These are phyloP conservation scores for Penicillium sp. DNA, from an alignment of 2,329 filamentous ascomycete species.

Conservation along the genomic window DNA sequence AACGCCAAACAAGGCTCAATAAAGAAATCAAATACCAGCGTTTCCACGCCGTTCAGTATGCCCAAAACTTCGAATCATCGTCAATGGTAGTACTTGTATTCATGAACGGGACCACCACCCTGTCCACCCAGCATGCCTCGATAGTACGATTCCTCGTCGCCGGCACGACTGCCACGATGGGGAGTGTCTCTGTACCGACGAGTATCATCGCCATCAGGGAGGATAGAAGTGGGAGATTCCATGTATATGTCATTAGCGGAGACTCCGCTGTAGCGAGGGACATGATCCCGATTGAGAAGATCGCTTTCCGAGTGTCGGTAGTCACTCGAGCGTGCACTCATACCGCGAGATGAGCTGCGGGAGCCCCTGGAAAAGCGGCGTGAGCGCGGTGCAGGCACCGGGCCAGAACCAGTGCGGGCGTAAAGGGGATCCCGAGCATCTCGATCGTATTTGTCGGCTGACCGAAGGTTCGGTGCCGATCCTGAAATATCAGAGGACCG, in stretches of 20 bases:
- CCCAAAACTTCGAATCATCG: constrained; percentile 3
- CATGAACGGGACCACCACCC: constrained; percentile 24
- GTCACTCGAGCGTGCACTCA: constrained; percentile 17
- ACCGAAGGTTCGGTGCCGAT: constrained; percentile 27
- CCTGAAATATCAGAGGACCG: constrained; percentile 52
- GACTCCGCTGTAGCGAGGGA: constrained; percentile 16
- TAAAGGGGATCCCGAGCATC: constrained; percentile 21
- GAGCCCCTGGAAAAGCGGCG: constrained; percentile 16
- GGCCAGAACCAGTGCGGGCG: constrained; percentile 17
- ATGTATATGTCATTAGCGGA: constrained; percentile 25
- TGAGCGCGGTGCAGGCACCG: constrained; percentile 3
- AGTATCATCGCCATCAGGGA: constrained; percentile 26
- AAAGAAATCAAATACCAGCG: constrained; percentile 1
- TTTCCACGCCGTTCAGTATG: neutral
- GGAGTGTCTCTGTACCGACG: constrained; percentile 26
- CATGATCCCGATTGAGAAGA: constrained; percentile 22
- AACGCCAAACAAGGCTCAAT: constrained; percentile 13
- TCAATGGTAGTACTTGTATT: constrained; percentile 29
- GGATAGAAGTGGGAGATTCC: constrained; percentile 19
- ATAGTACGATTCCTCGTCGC: constrained; percentile 40
- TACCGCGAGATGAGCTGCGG: constrained; percentile 32
- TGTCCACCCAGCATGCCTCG: constrained; percentile 30
- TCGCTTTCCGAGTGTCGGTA: constrained; percentile 37
- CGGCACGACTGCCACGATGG: constrained; percentile 26
- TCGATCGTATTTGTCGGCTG: constrained; percentile 43